These are phyloP conservation scores for Aspergillus ruber DNA, from an alignment of 2,329 filamentous ascomycete species.

Conservation along the genomic window DNA sequence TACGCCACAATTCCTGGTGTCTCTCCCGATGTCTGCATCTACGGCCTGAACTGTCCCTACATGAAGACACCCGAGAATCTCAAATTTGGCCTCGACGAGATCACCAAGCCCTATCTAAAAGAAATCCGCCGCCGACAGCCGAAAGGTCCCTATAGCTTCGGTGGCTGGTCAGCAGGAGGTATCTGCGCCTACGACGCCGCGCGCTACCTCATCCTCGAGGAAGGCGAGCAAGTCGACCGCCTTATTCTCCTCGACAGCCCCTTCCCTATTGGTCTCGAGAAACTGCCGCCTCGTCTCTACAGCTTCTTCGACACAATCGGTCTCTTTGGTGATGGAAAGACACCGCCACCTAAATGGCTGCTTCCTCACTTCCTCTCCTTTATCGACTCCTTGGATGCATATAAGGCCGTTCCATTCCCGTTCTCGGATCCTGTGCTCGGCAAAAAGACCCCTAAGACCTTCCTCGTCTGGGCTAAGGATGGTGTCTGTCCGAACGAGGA, in stretches of 20 bases:
- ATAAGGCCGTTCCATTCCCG: conserved; percentile 29
- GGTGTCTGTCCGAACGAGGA: conserved; percentile 39
- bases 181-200: conserved; percentile 65
- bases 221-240: conserved; percentile 52
- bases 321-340: conserved; percentile 41
- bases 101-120: conserved; percentile 34
- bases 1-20: conserved; percentile 39
- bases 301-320: conserved; percentile 44
- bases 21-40: conserved; percentile 35
- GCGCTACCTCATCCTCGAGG: conserved; percentile 50
- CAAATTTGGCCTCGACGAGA: conserved; percentile 28
- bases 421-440: conserved; percentile 18
- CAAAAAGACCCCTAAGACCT: conserved; percentile 34
- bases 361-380: conserved; percentile 47
- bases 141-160: conserved; percentile 55
- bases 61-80: conserved; percentile 37
- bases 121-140: conserved; percentile 45
- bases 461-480: conserved; percentile 42
- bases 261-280: conserved; percentile 61
- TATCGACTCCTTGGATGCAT: conserved; percentile 43
- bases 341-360: conserved; percentile 43
- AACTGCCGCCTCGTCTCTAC: conserved; percentile 52
- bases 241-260: conserved; percentile 63
- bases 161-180: conserved; percentile 72
- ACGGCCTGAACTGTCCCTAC: conserved; percentile 40